Percentiles rank a stretch among this genome's conserved stretches.
phyloP scores from a whole-genome alignment of 2,329 filamentous ascomycete species.

The Nigrospora osmanthi region DNA sequence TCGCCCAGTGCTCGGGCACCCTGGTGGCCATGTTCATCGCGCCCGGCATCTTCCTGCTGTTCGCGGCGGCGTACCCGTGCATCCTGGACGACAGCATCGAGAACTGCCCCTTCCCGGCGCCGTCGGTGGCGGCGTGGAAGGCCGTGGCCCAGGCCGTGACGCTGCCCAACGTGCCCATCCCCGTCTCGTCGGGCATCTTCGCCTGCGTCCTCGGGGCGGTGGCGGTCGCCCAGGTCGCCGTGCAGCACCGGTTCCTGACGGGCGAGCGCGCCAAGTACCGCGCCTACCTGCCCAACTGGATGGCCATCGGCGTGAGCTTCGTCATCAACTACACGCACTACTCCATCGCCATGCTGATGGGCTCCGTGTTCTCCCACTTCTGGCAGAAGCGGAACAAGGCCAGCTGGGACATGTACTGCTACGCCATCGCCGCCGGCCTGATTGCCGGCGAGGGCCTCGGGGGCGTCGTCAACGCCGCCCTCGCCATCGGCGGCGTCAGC shows the following conservation, averaged over 20 bases:
- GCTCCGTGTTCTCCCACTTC: conserved; percentile 41
- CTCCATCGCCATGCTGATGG: conserved; percentile 48
- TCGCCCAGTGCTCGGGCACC: conserved; percentile 55
- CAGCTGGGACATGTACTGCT: conserved; percentile 50
- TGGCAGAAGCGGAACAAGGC: conserved; percentile 47
- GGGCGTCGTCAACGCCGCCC: too few relatives aligned
- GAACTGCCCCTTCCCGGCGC: conserved; percentile 52
- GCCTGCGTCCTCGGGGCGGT: conserved; percentile 46
- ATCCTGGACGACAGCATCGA: conserved; percentile 41
- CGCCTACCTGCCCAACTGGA: conserved; percentile 53
- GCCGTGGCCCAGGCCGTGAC: conserved; percentile 58
- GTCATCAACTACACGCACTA: conserved; percentile 49
- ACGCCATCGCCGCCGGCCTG: conserved; percentile 50
- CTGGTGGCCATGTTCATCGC: conserved; percentile 58
- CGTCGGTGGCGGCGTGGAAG: conserved; percentile 58
- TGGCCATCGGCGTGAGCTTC: conserved; percentile 51
- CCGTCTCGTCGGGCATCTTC: conserved; percentile 46
- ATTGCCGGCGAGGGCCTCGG: conserved; percentile 52
- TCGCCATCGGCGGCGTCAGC: too few relatives aligned
- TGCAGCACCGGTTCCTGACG: conserved; percentile 46
- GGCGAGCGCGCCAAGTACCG: conserved; percentile 40
- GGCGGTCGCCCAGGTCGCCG: conserved; percentile 34
- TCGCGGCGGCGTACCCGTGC: conserved; percentile 61
- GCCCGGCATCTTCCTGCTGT: conserved; percentile 60
- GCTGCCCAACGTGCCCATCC: conserved; percentile 46